Evolutionary conservation across 169 alveolate genomes (phyloP), one percentile per base, ranked within the genome.

Genomic region (Nephromyces sp.): DNA sequence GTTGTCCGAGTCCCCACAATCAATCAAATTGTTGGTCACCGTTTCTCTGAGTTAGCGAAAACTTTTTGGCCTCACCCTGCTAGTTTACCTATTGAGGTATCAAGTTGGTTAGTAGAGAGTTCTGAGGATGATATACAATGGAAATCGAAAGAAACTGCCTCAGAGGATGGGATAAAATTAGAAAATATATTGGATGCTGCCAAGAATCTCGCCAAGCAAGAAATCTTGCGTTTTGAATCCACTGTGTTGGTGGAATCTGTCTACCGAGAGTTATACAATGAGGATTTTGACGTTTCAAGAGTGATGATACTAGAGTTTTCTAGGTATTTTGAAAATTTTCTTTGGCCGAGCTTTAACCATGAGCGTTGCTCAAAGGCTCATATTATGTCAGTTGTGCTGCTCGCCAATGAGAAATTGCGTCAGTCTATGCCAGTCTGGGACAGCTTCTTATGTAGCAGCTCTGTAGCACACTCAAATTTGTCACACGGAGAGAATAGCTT

Each of bases 281-380:
- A n/a, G 15, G 57, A 43, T 43, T 43, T 43, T n/a, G 57, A 43
- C 15, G 25, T 43, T 15, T n/a, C 57, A n/a, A 43, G n/a, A n/a
- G n/a, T 70, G n/a, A 57, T 70, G 70, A 1, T 51, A 27, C 77
- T 70, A 27, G 77, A 70, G 68, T 70, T 52, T 24, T 52, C 70
- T 8, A 30, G 6, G 27, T 70, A 52, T 35, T 6, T 70, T 29
- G 77, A 70, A 28, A 52, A 33, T 29, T 24, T 30, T 28, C 70
- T 70, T n/a, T 70, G 77, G 77, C 77, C 77, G 3, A 3, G 30
- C 30, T 52, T 15, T 35, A 52, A 25, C 53, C n/a, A 15, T n/a
- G 57, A 43, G 15, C 25, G 25, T 43, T 15, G 25, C n/a, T 43
- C 57, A 43, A 15, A 15, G 15, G 57, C 15, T 15, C 57, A 43